Conservation (phyloP, 2,329 filamentous ascomycete genomes). For the Phyllosticta capitalensis region DNA sequence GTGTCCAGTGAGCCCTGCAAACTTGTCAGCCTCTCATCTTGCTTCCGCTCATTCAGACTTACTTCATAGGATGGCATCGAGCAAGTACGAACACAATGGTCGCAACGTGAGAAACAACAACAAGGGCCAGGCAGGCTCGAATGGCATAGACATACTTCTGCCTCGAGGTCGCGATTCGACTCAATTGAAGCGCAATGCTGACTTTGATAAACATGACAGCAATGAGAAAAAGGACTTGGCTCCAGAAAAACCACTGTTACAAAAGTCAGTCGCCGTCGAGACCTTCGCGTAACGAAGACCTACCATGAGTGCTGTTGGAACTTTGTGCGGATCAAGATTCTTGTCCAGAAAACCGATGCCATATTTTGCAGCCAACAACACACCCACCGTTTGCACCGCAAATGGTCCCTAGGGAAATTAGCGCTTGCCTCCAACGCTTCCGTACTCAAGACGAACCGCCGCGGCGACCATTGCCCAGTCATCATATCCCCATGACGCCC, state of each 20-base stretch:
- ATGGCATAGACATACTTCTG: constrained; percentile 19
- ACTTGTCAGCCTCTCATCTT: neutral
- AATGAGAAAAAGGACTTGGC: constrained; percentile 27
- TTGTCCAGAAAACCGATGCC: constrained; percentile 21
- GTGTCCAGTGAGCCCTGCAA: neutral
- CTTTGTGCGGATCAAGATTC: neutral
- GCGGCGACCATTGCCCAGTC: constrained; percentile 20
- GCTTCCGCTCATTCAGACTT: neutral
- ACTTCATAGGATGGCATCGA: constrained; percentile 21
- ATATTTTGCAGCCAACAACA: constrained; percentile 20
- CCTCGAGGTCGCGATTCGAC: constrained; percentile 23
- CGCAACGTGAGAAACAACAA: constrained; percentile 23
- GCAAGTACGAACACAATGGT: constrained; percentile 25
- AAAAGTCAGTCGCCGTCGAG: constrained; percentile 8
- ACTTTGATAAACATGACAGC: constrained; percentile 28
- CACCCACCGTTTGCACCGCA: constrained; percentile 19
- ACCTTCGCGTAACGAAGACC: neutral
- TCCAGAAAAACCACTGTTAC: constrained; percentile 27
- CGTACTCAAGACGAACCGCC: constrained; percentile 1
- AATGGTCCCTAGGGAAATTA: constrained; percentile 16
- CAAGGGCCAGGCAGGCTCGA: constrained; percentile 20
- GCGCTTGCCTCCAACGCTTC: constrained; percentile 1
- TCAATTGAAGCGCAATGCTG: constrained; percentile 27
- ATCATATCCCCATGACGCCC: constrained; percentile 20
- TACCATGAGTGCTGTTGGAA: constrained; percentile 12